These are phyloP conservation scores for Magnolia sinica DNA, from an alignment of 164 flowering plant species.

Conservation along the genomic window DNA sequence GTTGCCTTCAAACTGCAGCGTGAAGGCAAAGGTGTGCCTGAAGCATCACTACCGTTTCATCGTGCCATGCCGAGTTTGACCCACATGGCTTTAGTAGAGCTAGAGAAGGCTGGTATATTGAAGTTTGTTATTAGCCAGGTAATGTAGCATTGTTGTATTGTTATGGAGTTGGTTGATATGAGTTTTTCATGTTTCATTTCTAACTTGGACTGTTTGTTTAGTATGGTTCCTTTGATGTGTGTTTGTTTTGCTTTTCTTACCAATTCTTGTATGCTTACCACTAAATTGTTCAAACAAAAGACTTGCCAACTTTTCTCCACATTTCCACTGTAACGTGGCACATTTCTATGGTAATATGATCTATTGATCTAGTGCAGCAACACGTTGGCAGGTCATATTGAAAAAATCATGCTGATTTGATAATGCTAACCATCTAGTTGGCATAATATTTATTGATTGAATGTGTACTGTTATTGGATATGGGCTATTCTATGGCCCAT, in stretches of 20 bases:
- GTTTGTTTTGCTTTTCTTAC: background rate
- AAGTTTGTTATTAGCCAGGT: conserved; percentile 96
- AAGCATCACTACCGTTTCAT: conserved; percentile 91
- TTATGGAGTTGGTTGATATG: background rate
- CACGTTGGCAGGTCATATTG: background rate
- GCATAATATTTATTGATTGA: too few relatives aligned
- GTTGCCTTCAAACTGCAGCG: conserved; percentile 43
- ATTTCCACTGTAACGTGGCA: background rate
- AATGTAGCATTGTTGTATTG: background rate
- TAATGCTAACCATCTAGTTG: too few relatives aligned
- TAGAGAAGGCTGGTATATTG: conserved; percentile 83
- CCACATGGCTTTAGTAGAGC: conserved; percentile 91
- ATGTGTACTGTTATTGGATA: too few relatives aligned
- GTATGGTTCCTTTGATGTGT: background rate
- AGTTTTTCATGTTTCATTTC: background rate
- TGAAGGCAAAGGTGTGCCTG: conserved; percentile 86
- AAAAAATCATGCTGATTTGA: too few relatives aligned
- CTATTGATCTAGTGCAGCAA: background rate
- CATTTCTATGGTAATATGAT: background rate
- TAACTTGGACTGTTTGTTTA: background rate
- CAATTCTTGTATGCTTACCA: background rate
- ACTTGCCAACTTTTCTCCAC: background rate
- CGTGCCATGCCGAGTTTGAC: conserved; percentile 93
- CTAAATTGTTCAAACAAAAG: background rate
- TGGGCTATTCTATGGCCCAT: too few relatives aligned